A percentile compares a stretch with the other conserved stretches of the same genome.
phyloP scores from a whole-genome alignment of 2,329 filamentous ascomycete genomes.

The Verticillium nubilum region DNA sequence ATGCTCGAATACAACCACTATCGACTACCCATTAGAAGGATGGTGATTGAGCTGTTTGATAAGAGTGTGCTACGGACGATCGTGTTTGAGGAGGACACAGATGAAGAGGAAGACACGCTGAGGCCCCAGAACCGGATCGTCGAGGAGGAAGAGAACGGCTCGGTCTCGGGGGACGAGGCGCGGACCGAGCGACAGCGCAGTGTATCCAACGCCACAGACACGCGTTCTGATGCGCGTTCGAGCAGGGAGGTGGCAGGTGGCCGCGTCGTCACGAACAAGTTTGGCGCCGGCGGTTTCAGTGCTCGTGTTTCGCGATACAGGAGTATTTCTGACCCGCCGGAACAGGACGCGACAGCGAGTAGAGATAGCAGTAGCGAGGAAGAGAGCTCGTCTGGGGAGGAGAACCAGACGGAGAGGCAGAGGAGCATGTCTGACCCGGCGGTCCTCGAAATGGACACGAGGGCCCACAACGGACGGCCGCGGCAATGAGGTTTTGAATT shows the following conservation, averaged over 20 bases:
- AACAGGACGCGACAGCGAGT: slow-evolving; percentile 5
- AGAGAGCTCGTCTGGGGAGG: not conserved
- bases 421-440: slow-evolving; percentile 2
- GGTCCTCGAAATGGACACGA: slow-evolving; percentile 5
- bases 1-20: slow-evolving; percentile 88
- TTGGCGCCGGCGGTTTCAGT: not conserved
- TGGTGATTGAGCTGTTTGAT: slow-evolving; percentile 92
- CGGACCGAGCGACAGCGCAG: slow-evolving; percentile 54
- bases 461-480: slow-evolving; percentile 4
- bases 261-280: not conserved
- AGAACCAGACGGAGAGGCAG: not conserved
- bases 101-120: slow-evolving; percentile 42
- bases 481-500: not conserved
- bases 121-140: slow-evolving; percentile 10
- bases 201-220: slow-evolving; percentile 34
- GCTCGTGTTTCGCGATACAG: not conserved
- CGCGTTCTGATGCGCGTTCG: not conserved
- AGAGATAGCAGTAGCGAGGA: not conserved
- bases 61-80: slow-evolving; percentile 80
- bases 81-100: slow-evolving; percentile 71
- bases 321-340: slow-evolving; percentile 32
- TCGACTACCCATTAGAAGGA: slow-evolving; percentile 76
- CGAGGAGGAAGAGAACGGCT: slow-evolving; percentile 20
- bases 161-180: slow-evolving; percentile 41
- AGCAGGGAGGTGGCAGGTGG: not conserved